Evolutionary conservation across 345 rosid species (phyloP), one percentile per base, ranked within the genome.

Genomic region (Salix brachista): DNA sequence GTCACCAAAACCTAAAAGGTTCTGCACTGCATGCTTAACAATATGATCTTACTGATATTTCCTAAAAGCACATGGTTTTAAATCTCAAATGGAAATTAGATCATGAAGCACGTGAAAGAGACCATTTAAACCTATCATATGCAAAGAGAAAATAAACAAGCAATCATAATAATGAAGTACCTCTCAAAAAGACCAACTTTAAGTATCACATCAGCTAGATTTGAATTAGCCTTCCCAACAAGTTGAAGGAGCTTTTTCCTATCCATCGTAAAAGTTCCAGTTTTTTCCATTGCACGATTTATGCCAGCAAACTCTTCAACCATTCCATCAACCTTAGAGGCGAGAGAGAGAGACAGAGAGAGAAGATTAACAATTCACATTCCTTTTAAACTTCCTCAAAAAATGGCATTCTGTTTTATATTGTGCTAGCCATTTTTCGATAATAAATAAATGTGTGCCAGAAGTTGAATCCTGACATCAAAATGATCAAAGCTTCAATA

Each of bases 121-220:
- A 30, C 60, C 14, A 25, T 14, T 7, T 12, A 4, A 44, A 78
- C 23, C 37, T 11, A 52, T 37, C 1, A 17, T 37, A 46, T 65
- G 79, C 56, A 58, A 66, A 42, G 65, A 12, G 4, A 66, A 17
- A 13, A 5, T 32, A 62, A 54, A 19, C 11, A 73, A 34, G 21
- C 67, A 80, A 73, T 21, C 23, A 25, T 5, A 69, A 67, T 18
- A 44, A 58, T 32, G 34, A 39, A 34, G 25, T 78, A 92, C 98
- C 98, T 91, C 56, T 94, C 98, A 79, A 94, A 92, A 75, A 94
- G 90, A 77, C 98, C 98, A 73, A 94, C 97, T 94, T 91, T 94
- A 74, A 92, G 95, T 86, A 94, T 94, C 12, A 94, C 97, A 80
- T 90, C 97, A 3, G 97, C 97, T 72, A 94, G 82, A 89, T 90